Conservation (phyloP, 2,329 filamentous ascomycete species). For the Diaporthe caulivora region DNA sequence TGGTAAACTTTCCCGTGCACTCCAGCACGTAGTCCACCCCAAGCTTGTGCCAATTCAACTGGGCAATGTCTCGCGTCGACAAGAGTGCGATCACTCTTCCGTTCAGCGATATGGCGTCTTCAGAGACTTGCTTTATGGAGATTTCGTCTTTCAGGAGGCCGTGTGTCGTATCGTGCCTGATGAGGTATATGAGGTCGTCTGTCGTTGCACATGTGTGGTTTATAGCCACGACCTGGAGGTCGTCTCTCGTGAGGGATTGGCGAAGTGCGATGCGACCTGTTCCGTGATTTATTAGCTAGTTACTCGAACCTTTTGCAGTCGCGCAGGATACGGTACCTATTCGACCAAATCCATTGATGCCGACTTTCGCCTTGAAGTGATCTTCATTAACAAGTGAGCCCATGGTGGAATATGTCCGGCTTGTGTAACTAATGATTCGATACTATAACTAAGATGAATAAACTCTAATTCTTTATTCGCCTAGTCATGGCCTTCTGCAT, state of each 20-base stretch:
- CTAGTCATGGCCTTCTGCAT: neutral
- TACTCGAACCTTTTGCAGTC: neutral
- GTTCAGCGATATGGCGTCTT: neutral
- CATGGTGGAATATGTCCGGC: neutral
- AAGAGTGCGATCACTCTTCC: neutral
- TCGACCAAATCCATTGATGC: constrained; percentile 3
- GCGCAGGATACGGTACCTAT: neutral
- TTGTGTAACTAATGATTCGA: neutral
- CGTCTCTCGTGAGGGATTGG: neutral
- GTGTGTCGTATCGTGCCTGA: constrained; percentile 3
- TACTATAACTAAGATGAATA: neutral
- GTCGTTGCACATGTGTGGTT: neutral
- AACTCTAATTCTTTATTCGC: neutral
- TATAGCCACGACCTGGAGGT: neutral
- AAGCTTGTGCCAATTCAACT: constrained; percentile 4
- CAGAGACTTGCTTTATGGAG: neutral
- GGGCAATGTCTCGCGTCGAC: constrained; percentile 2
- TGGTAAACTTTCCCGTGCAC: neutral
- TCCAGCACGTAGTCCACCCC: neutral
- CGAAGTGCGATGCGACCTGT: constrained; percentile 8
- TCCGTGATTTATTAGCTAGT: neutral
- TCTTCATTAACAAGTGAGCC: neutral
- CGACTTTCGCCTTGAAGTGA: neutral
- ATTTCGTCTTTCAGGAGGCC: neutral
- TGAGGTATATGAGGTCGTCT: constrained; percentile 4